Conservation (phyloP, 208 protist genomes). For the Angomonas deanei region DNA sequence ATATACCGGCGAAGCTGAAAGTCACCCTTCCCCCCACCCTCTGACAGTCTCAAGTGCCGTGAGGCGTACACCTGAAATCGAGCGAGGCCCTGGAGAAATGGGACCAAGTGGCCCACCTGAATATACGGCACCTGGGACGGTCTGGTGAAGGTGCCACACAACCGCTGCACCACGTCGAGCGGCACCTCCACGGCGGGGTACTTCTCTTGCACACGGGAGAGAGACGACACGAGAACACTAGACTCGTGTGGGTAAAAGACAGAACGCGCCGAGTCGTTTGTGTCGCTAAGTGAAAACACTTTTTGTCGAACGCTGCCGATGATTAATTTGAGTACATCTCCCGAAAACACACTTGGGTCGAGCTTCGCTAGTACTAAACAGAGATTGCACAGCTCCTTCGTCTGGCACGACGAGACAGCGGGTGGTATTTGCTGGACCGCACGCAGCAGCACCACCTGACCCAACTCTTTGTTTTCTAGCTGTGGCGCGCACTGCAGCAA, state of each 20-base stretch:
- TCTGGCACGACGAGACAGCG: background rate
- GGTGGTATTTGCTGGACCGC: background rate
- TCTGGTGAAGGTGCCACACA: constrained; percentile 49
- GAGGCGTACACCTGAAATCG: constrained; percentile 6
- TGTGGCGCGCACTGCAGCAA: constrained; percentile 5
- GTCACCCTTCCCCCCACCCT: background rate
- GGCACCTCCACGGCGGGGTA: constrained; percentile 18
- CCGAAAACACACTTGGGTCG: background rate
- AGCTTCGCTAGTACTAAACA: background rate
- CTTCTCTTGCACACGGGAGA: constrained; percentile 25
- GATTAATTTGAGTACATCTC: background rate
- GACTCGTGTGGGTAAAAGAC: constrained; percentile 30
- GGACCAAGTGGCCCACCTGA: constrained; percentile 53
- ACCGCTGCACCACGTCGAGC: constrained; percentile 58
- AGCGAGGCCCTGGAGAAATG: constrained; percentile 36
- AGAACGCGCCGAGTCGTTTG: constrained; percentile 6
- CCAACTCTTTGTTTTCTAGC: background rate
- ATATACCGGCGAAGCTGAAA: constrained; percentile 14
- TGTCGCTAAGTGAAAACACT: constrained; percentile 30
- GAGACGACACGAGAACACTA: constrained; percentile 24
- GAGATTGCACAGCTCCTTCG: constrained; percentile 6
- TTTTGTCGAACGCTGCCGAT: constrained; percentile 29
- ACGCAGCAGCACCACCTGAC: background rate
- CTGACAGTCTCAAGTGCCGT: background rate
- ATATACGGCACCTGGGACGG: constrained; percentile 35